Base-by-base conservation (phyloP, 2,329 filamentous ascomycete genomes). In the Ascochyta fabae region DNA sequence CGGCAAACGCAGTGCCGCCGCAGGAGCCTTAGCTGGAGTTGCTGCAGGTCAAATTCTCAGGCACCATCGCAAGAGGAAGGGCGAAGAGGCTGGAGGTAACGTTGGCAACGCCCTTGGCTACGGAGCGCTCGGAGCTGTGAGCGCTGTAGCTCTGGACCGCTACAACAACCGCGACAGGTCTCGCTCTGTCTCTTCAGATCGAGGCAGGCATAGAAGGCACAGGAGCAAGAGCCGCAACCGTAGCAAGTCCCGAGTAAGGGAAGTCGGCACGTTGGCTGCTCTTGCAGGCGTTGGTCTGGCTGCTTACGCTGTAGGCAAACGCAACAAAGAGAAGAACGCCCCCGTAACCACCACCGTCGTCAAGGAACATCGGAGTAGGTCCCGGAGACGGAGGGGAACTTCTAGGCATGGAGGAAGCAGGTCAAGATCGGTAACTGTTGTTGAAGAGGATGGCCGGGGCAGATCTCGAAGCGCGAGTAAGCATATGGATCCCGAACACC, bases 1-100 rank as follows among this genome's bases (percentile, higher is more conserved):
- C 39, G 80, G 85, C 59, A 82, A 82, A 46, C 83, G 83, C 29
- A 83, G 87, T 66, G 72, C 88, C 40, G 85, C 85, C n/a, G 85
- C 86, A 65, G 86, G 86, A 42, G 84, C 84, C 24, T 72, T 87
- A 48, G 83, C 83, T 38, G 86, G 85, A 41, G 77, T 85, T 40
- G 86, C 83, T 58, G 86, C 84, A 36, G 85, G 84, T 34, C 84
- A 86, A 61, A 74, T 88, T 33, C 62, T 88, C 16, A 80, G 85
- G 46, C 83, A 83, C 61, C 85, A 84, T 59, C 79, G 81, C 44
- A 86, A 83, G 74, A 76, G 71, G 40, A 77, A 86, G 64, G 85
- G 84, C 26, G 80, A 84, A 44, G 80, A 82, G 8, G 77, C 80
- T 10, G 81, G 83, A 39, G 77, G 79, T 59, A 79, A 79, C 27